Conservation (phyloP, 129 eudicot species). For the Deinandra increscens region DNA sequence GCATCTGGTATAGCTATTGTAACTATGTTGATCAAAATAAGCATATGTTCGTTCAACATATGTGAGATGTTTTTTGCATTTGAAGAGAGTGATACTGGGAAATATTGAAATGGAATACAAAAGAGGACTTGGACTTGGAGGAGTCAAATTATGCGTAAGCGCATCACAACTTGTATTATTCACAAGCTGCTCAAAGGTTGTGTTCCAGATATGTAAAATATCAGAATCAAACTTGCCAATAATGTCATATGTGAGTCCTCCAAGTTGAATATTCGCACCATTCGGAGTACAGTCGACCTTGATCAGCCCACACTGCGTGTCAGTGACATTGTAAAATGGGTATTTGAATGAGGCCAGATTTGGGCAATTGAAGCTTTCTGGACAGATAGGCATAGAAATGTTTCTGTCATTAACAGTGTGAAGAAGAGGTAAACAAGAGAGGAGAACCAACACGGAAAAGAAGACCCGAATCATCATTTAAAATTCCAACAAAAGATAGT, state of each 20-base stretch:
- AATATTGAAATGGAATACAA: conserved; percentile 17
- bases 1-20: conserved; percentile 9
- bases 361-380: background rate
- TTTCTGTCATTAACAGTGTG: background rate
- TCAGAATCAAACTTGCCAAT: background rate
- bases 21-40: background rate
- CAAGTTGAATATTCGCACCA: background rate
- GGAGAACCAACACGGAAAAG: background rate
- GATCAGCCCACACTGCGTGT: conserved; percentile 5
- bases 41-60: background rate
- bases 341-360: background rate
- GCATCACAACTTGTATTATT: conserved; percentile 3
- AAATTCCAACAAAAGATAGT: background rate
- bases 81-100: conserved; percentile 33
- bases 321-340: background rate
- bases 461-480: conserved; percentile 4
- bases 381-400: conserved; percentile 21
- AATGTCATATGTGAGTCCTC: background rate
- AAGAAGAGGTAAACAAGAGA: conserved; percentile 12
- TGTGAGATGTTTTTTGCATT: conserved; percentile 13
- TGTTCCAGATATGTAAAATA: background rate
- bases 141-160: conserved; percentile 1
- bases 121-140: conserved; percentile 25
- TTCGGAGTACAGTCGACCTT: background rate
- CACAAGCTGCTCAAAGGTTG: background rate